Evolutionary conservation across 2,329 filamentous ascomycete genomes (phyloP), one percentile per base, ranked within the genome.

Genomic region (Rutstroemia sp.): DNA sequence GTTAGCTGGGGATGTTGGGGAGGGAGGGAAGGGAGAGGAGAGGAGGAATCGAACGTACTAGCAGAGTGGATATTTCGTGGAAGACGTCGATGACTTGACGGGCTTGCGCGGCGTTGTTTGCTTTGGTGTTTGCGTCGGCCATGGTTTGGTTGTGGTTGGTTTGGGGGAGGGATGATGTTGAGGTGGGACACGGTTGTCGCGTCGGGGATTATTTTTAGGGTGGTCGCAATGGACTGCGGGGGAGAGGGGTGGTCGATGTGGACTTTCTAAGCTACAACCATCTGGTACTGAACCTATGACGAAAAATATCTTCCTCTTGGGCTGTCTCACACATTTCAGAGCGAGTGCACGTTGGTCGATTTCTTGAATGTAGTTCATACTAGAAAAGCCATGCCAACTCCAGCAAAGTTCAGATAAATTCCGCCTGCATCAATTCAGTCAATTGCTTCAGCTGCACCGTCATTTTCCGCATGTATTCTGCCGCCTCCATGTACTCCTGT

Each of bases 31-130:
- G 21, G 45, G 48, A 17, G n/a, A n/a, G n/a, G n/a, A n/a, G n/a
- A n/a, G n/a, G n/a, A n/a, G n/a, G n/a, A n/a, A n/a, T 23, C 2
- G 2, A 12, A 75, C 82, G 64, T 75, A 96, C 92, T 63, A 99
- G 79, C 54, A 99, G 86, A 44, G 89, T 94, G 51, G 92, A 87
- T 63, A 94, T 92, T 70, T 94, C 89, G 64, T 89, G 83, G 30
- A 91, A 79, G 48, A 92, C 90, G 69, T 91, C 87, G 60, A 94
- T 88, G 51, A 88, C 88, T 68, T 92, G 87, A 64, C 89, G 86
- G 17, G 89, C 89, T 25, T 90, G 86, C n/a, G 88, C 88, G 12
- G 88, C 88, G 64, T 60, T 67, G 44, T 82, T 81, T 12, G 37
- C 44, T 54, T 56, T 48, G 46, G 50, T 30, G 17, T 27, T 46